Base-by-base conservation (phyloP, 495 filamentous ascomycete species). In the Collariella sp. region DNA sequence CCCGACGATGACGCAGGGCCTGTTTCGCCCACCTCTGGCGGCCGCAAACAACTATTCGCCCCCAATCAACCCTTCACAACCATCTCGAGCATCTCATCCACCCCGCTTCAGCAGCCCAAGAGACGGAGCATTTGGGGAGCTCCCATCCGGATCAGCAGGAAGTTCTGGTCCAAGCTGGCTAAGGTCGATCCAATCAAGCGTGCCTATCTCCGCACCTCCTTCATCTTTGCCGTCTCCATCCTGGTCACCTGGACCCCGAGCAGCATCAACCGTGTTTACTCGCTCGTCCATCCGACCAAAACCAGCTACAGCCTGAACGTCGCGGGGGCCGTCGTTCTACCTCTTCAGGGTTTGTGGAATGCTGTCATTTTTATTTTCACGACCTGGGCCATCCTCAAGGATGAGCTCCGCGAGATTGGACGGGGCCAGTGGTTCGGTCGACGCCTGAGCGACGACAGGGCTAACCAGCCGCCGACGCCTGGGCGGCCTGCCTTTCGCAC, bases 291-390 rank as follows among this genome's bases (percentile, higher is more conserved):
- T 58, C 83, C 84, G 0, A 60, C 74, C 11, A 53, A 71, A 3
- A 72, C 79, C 31, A 79, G 72, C 55, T 95, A 85, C 62, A 73
- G 69, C 5, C 76, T 94, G 18, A 87, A 89, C 60, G 78, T 88
- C 34, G 76, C 78, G 3, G 82, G 83, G 12, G 80, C 83, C 1
- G 72, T 89, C 31, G 87, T 94, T 0, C 72, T 94, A n/a, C 88
- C 89, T 0, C 67, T 89, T 0, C 89, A 94, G 63, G 89, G 89
- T 11, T 83, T 91, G 50, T 91, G 87, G 85, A 95, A 93, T 61
- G 80, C 83, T 20, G 67, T 89, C 19, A 88, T 94, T 42, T 94
- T 89, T 66, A 73, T 84, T 40, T 79, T 79, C 5, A 87, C 86
- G 1, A 78, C 63, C 26, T 73, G 69, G 74, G 16, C 19, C 0